A percentile compares a stretch with the other conserved stretches of the same genome.
phyloP scores from a whole-genome alignment of 495 filamentous ascomycete genomes.

The Lichenothelia convexa region DNA sequence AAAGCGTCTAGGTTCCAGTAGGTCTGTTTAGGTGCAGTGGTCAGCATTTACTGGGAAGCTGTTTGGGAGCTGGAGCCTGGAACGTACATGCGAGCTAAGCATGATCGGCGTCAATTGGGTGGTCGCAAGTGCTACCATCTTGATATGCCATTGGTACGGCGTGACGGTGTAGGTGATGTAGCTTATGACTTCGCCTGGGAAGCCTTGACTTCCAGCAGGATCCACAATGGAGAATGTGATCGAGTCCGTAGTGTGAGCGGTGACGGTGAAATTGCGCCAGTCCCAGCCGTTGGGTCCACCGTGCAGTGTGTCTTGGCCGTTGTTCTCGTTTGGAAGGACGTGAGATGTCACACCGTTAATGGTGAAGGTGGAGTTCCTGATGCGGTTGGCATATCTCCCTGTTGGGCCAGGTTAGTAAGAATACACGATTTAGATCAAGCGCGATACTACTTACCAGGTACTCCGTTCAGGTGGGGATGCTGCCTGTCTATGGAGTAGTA shows the following conservation, averaged over 20 bases:
- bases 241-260: slow-evolving; percentile 41
- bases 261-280: slow-evolving; percentile 50
- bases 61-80: background rate
- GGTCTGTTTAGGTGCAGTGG: slow-evolving; percentile 33
- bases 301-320: slow-evolving; percentile 54
- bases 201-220: slow-evolving; percentile 46
- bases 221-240: slow-evolving; percentile 72
- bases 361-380: slow-evolving; percentile 66
- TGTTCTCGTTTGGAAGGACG: slow-evolving; percentile 45
- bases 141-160: slow-evolving; percentile 20
- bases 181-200: slow-evolving; percentile 63
- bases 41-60: background rate
- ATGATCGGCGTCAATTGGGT: slow-evolving; percentile 42
- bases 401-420: slow-evolving; percentile 15
- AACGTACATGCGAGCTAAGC: slow-evolving; percentile 26
- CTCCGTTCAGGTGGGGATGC: slow-evolving; percentile 8
- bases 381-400: slow-evolving; percentile 72
- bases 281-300: slow-evolving; percentile 73
- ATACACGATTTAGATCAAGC: slow-evolving; percentile 8
- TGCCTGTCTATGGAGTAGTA: slow-evolving; percentile 47
- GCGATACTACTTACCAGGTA: slow-evolving; percentile 4
- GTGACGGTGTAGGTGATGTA: slow-evolving; percentile 52
- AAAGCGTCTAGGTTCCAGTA: slow-evolving; percentile 89
- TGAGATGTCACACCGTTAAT: slow-evolving; percentile 49
- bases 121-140: slow-evolving; percentile 19